Conservation (phyloP, 225 moss, liverwort and hornwort species). For the Sphagnum contortum region DNA sequence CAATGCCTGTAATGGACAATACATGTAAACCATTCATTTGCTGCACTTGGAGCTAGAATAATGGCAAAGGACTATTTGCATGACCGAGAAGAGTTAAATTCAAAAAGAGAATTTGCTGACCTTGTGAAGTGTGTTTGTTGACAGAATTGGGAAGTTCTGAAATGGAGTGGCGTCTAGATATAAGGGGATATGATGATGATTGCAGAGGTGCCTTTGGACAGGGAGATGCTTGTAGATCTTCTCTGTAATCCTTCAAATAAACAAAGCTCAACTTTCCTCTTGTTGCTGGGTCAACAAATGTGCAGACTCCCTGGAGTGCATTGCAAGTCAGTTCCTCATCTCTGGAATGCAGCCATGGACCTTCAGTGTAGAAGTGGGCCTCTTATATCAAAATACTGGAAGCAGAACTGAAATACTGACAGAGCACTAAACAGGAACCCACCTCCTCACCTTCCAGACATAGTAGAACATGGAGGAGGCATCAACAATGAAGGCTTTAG, state of each 20-base stretch:
- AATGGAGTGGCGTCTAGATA: slow-evolving; percentile 11
- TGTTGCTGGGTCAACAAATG: slow-evolving; percentile 74
- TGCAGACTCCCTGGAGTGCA: slow-evolving; percentile 60
- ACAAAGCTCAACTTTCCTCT: slow-evolving; percentile 75
- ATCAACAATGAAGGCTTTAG: slow-evolving; percentile 86
- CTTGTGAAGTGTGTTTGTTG: too few relatives aligned
- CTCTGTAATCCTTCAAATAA: slow-evolving; percentile 60
- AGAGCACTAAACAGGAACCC: too few relatives aligned
- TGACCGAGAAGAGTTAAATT: slow-evolving; percentile 14
- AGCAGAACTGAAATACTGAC: too few relatives aligned
- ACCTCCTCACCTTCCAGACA: slow-evolving; percentile 76
- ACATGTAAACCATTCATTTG: too few relatives aligned
- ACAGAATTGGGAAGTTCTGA: too few relatives aligned
- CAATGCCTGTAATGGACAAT: too few relatives aligned
- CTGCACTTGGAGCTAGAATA: too few relatives aligned
- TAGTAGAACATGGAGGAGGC: slow-evolving; percentile 92
- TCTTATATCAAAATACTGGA: too few relatives aligned
- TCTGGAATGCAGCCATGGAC: too few relatives aligned
- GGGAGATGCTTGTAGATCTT: slow-evolving; percentile 17
- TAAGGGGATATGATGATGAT: slow-evolving; percentile 21
- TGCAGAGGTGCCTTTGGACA: slow-evolving; percentile 17
- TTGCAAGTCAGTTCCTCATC: slow-evolving; percentile 10
- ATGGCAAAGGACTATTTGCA: slow-evolving; percentile 14
- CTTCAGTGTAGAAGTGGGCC: too few relatives aligned
- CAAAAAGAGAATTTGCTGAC: slow-evolving; percentile 17